A percentile compares a stretch with the other conserved stretches of the same genome.
Conservation (phyloP, 1,284 basidiomycete genomes). For the Acaromyces ingoldii region DNA sequence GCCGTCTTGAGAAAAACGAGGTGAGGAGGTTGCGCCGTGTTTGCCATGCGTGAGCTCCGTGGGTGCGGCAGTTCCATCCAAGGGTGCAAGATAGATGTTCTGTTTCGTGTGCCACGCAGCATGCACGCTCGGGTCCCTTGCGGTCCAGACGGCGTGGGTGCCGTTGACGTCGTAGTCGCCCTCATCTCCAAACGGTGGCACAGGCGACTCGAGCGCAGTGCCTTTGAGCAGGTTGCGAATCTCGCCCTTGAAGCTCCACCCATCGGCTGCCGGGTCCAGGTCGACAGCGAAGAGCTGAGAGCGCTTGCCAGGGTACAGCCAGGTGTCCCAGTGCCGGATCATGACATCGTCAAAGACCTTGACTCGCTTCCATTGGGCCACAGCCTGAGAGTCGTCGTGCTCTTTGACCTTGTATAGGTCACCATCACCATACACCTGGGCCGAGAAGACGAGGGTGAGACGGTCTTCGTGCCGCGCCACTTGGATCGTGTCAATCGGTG, state of each 20-base stretch:
- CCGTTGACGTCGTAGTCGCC: conserved; percentile 21
- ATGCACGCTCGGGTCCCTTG: conserved; percentile 26
- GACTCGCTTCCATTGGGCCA: conserved; percentile 16
- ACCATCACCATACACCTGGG: conserved; percentile 31
- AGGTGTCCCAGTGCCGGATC: conserved; percentile 36
- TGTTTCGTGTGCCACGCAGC: conserved; percentile 34
- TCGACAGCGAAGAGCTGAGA: conserved; percentile 27
- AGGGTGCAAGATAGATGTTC: conserved; percentile 20
- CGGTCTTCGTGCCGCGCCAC: background rate
- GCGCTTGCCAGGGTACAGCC: conserved; percentile 19
- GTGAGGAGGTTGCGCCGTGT: conserved; percentile 23
- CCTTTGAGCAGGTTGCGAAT: conserved; percentile 18
- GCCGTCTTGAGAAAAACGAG: conserved; percentile 20
- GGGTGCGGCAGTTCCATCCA: conserved; percentile 12
- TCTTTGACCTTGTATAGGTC: conserved; percentile 15
- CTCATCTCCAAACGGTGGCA: conserved; percentile 26
- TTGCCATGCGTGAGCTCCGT: conserved; percentile 8
- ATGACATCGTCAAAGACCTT: conserved; percentile 20
- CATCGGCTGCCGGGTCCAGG: conserved; percentile 3
- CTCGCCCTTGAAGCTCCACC: conserved; percentile 7
- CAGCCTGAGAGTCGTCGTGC: conserved; percentile 12
- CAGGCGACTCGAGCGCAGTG: conserved; percentile 26
- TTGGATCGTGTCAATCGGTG: background rate
- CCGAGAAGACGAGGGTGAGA: conserved; percentile 24
- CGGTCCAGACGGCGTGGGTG: conserved; percentile 21